phyloP scores from a whole-genome alignment of 352 stramenopile species.

The Globisporangium orthogonon region DNA sequence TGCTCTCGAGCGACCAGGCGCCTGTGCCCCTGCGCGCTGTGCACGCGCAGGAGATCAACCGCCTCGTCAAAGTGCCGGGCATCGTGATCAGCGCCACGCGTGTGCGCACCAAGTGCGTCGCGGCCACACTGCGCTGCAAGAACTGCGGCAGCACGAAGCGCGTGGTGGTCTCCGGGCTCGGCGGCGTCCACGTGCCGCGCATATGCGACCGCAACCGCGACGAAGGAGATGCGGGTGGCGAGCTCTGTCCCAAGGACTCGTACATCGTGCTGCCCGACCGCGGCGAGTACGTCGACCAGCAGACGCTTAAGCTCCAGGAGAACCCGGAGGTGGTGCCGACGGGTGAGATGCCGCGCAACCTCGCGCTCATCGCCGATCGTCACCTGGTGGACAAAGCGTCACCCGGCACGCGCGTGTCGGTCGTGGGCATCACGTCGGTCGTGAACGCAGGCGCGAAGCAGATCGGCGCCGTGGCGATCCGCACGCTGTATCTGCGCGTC shows the following conservation, averaged over 20 bases:
- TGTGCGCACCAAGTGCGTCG: slow-evolving; percentile 91
- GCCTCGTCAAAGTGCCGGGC: slow-evolving; percentile 89
- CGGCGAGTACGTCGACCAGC: slow-evolving; percentile 94
- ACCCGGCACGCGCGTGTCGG: slow-evolving; percentile 92
- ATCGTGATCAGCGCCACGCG: slow-evolving; percentile 96
- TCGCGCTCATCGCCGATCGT: slow-evolving; percentile 94
- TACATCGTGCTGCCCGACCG: slow-evolving; percentile 95
- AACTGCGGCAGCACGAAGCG: slow-evolving; percentile 74
- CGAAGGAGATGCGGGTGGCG: slow-evolving; percentile 37
- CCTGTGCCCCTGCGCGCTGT: slow-evolving; percentile 69
- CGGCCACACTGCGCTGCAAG: slow-evolving; percentile 89
- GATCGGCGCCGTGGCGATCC: slow-evolving; percentile 79
- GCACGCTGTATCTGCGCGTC: slow-evolving; percentile 94
- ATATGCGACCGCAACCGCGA: slow-evolving; percentile 74
- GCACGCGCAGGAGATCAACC: slow-evolving; percentile 87
- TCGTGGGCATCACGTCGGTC: slow-evolving; percentile 95
- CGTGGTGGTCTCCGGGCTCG: slow-evolving; percentile 52
- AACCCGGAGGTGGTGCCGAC: slow-evolving; percentile 96
- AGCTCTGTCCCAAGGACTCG: slow-evolving; percentile 81
- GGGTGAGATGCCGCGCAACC: slow-evolving; percentile 96
- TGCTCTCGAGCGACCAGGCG: slow-evolving; percentile 77
- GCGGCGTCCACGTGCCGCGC: slow-evolving; percentile 77
- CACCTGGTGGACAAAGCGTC: slow-evolving; percentile 93
- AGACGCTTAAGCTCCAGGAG: slow-evolving; percentile 98
- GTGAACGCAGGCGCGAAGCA: slow-evolving; percentile 82